These are phyloP conservation scores for Endotrypanum monterogeii DNA, from an alignment of 208 protist species.

Conservation along the genomic window DNA sequence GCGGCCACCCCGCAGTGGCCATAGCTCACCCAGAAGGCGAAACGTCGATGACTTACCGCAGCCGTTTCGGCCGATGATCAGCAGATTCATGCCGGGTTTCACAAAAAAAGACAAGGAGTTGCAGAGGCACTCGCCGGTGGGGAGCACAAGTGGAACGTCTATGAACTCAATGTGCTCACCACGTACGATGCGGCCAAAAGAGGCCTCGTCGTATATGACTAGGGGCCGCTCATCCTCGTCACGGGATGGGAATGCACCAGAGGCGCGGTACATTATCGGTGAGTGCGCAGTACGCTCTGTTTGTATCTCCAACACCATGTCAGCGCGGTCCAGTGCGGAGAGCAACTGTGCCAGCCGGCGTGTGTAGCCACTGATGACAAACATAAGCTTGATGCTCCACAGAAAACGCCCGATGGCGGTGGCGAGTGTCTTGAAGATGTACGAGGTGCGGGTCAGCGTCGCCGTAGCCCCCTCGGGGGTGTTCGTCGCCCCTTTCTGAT, in stretches of 20 bases:
- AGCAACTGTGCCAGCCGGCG: conserved; percentile 53
- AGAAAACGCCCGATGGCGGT: conserved; percentile 45
- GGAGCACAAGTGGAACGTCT: conserved; percentile 66
- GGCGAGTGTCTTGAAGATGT: conserved; percentile 52
- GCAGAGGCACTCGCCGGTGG: conserved; percentile 63
- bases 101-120: conserved; percentile 74
- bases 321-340: conserved; percentile 39
- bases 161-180: conserved; percentile 86
- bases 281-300: conserved; percentile 29
- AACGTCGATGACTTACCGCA: conserved; percentile 92
- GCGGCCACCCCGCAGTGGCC: conserved; percentile 64
- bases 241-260: conserved; percentile 8
- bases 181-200: conserved; percentile 33
- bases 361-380: conserved; percentile 58
- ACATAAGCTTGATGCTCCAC: conserved; percentile 46
- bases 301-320: conserved; percentile 29
- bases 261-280: conserved; percentile 2
- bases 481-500: conserved; percentile 5
- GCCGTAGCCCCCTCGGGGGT: conserved; percentile 11
- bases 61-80: conserved; percentile 92
- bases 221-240: conserved; percentile 1
- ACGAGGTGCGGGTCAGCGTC: conserved; percentile 30
- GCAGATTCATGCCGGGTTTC: conserved; percentile 80
- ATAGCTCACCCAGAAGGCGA: conserved; percentile 81
- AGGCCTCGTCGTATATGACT: conserved; percentile 13